Evolutionary conservation across 148 eudicot genomes (phyloP).

Genomic region (Beta vulgaris): DNA sequence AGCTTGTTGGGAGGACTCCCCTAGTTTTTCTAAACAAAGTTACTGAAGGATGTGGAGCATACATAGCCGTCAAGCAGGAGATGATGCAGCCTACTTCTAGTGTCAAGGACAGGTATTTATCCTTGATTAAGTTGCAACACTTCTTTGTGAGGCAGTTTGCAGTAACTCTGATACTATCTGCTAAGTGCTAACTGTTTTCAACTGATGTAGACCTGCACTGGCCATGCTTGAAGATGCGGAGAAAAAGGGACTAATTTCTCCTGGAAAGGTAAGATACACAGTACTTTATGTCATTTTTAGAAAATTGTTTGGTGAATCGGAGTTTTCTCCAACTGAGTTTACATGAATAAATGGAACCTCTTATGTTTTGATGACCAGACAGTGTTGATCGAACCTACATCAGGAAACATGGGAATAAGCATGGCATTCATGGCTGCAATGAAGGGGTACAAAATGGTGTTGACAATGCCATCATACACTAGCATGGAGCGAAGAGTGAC

Average conservation of each 20-base stretch:
- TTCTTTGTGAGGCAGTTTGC: background rate
- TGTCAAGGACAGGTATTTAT: conserved; percentile 78
- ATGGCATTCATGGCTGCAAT: conserved; percentile 97
- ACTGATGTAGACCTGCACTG: conserved; percentile 66
- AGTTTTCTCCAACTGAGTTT: background rate
- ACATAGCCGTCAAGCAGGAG: conserved; percentile 91
- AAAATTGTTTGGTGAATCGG: background rate
- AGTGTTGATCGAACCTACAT: conserved; percentile 92
- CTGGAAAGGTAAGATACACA: conserved; percentile 61
- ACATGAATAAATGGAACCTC: background rate
- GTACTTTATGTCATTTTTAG: background rate
- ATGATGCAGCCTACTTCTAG: conserved; percentile 97
- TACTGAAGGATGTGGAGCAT: conserved; percentile 83
- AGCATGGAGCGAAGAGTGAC: conserved; percentile 90
- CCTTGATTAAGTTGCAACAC: background rate
- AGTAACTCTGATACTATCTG: background rate
- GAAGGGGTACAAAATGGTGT: conserved; percentile 90
- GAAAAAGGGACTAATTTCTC: conserved; percentile 72
- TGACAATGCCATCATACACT: conserved; percentile 97
- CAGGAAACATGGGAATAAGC: conserved; percentile 98
- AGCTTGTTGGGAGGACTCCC: conserved; percentile 95
- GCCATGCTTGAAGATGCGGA: conserved; percentile 91
- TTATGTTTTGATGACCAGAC: conserved; percentile 44
- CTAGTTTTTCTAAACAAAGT: conserved; percentile 79
- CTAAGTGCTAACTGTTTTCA: background rate